Conservation (phyloP, 257 asterid species). For the Nicotiana tomentosiformis region DNA sequence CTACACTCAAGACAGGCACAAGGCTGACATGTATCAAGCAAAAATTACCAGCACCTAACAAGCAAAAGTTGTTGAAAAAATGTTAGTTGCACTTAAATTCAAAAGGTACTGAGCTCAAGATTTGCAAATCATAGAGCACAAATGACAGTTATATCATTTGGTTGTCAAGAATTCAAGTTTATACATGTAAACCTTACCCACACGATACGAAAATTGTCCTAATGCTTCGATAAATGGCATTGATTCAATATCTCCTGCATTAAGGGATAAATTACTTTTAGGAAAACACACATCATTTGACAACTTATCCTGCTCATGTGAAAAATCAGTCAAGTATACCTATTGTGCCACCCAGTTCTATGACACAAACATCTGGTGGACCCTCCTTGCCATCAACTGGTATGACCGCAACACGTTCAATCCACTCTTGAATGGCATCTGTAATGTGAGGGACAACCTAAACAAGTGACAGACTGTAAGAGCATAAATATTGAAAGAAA, state of each 20-base stretch:
- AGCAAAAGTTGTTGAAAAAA: slow-evolving; percentile 8
- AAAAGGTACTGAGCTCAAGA: not conserved
- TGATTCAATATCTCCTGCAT: slow-evolving; percentile 89
- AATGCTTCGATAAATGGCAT: slow-evolving; percentile 95
- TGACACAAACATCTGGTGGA: slow-evolving; percentile 53
- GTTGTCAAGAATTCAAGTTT: not conserved
- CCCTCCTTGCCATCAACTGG: slow-evolving; percentile 48
- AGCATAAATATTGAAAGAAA: not conserved
- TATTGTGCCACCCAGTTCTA: slow-evolving; percentile 49
- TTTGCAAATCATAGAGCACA: not conserved
- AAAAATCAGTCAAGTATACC: slow-evolving; percentile 19
- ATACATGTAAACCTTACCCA: slow-evolving; percentile 44
- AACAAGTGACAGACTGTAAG: not conserved
- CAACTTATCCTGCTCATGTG: slow-evolving; percentile 1
- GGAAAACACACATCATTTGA: not conserved
- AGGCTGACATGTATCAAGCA: slow-evolving; percentile 94
- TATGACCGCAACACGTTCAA: slow-evolving; percentile 38
- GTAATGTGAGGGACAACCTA: slow-evolving; percentile 52
- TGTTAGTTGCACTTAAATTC: not conserved
- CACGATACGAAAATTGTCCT: slow-evolving; percentile 86
- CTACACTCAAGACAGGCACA: slow-evolving; percentile 79
- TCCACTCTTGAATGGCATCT: slow-evolving; percentile 48
- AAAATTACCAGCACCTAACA: slow-evolving; percentile 81
- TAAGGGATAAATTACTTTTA: slow-evolving; percentile 5
- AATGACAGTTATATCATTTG: not conserved